A percentile compares a stretch with the other conserved stretches of the same genome.
These are phyloP conservation scores for Acanthamoeba castellanii DNA, from an alignment of 208 protist species.

Conservation along the genomic window DNA sequence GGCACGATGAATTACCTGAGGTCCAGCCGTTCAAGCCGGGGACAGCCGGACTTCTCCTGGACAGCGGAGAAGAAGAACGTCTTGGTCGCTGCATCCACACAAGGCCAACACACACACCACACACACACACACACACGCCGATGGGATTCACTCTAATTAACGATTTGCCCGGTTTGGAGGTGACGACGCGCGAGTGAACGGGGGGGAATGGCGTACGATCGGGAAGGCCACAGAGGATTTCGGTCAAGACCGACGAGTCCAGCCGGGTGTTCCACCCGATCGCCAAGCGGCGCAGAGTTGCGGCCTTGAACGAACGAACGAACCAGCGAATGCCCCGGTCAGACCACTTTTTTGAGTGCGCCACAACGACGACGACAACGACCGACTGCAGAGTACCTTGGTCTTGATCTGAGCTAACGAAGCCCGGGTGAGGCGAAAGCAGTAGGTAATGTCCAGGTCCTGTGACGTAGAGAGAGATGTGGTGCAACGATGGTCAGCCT, in stretches of 20 bases:
- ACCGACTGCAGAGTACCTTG: not conserved
- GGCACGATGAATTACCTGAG: constrained; percentile 6
- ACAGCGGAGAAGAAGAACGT: not conserved
- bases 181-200: too few relatives aligned
- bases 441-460: constrained; percentile 24
- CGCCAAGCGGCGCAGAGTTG: not conserved
- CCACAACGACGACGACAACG: not conserved
- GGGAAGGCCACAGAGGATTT: not conserved
- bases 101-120: not conserved
- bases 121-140: not conserved
- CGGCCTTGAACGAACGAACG: not conserved
- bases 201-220: not conserved
- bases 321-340: not conserved
- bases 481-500: not conserved
- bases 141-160: not conserved
- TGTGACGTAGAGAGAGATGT: not conserved
- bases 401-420: not conserved
- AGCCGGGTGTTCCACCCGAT: constrained; percentile 5
- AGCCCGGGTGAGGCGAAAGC: not conserved
- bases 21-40: not conserved
- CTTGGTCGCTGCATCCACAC: not conserved
- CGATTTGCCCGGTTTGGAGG: too few relatives aligned
- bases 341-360: not conserved
- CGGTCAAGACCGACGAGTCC: not conserved
- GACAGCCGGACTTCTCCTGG: not conserved